These are phyloP conservation scores for Quercus rubra DNA, from an alignment of 306 rosid species.

Conservation along the genomic window DNA sequence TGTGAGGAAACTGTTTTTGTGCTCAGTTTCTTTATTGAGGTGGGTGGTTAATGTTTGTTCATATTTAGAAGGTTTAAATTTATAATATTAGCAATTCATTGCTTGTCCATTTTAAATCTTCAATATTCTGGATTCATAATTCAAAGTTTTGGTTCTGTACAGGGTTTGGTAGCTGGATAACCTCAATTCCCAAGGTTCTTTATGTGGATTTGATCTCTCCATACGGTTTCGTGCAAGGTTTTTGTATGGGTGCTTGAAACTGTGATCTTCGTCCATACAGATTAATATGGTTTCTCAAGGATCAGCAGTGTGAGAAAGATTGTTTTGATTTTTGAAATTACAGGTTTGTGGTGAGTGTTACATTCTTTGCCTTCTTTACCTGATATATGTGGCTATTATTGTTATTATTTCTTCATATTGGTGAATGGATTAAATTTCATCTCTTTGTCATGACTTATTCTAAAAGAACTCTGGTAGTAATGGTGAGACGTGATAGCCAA, in stretches of 20 bases:
- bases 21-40: background rate
- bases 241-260: conserved; percentile 18
- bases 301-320: conserved; percentile 21
- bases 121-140: background rate
- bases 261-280: conserved; percentile 12
- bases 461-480: background rate
- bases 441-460: background rate
- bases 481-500: background rate
- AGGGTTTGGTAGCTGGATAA: conserved; percentile 17
- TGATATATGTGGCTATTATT: background rate
- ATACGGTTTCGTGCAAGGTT: background rate
- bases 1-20: background rate
- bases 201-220: conserved; percentile 5
- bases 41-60: background rate
- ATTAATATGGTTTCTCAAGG: conserved; percentile 3
- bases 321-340: conserved; percentile 16
- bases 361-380: background rate
- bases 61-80: background rate
- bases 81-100: background rate
- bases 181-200: conserved; percentile 4
- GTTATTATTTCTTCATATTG: background rate
- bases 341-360: conserved; percentile 20
- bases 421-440: background rate
- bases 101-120: background rate
- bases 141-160: conserved; percentile 11